Conservation (phyloP, 768 basidiomycete species). For the Russula ochroleuca region DNA sequence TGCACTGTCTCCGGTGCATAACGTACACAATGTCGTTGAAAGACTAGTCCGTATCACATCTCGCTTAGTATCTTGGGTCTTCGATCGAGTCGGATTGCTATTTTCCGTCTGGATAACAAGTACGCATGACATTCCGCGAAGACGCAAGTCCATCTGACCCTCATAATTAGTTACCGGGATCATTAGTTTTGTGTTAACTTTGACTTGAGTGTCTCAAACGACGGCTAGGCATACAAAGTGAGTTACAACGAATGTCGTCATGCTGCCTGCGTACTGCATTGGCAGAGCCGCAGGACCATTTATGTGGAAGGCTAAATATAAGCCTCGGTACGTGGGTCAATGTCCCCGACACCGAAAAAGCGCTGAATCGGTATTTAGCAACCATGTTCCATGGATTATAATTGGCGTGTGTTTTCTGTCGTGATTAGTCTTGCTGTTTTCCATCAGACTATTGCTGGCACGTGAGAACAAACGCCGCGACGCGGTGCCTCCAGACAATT, state of each 20-base stretch:
- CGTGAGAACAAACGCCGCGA: constrained; percentile 65
- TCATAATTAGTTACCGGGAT: too few relatives aligned
- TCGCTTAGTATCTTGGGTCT: constrained; percentile 50
- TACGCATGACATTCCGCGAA: constrained; percentile 29
- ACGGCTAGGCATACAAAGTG: constrained; percentile 72
- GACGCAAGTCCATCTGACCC: background rate
- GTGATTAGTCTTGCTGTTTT: constrained; percentile 47
- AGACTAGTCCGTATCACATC: background rate
- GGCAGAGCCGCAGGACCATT: constrained; percentile 46
- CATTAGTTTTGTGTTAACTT: too few relatives aligned
- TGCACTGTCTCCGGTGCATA: background rate
- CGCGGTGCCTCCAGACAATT: constrained; percentile 47
- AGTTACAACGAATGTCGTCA: constrained; percentile 66
- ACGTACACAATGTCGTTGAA: background rate
- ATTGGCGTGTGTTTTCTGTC: constrained; percentile 59
- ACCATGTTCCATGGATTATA: constrained; percentile 72
- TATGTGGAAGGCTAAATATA: constrained; percentile 70
- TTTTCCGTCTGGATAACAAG: constrained; percentile 54
- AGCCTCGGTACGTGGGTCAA: constrained; percentile 48
- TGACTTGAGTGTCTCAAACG: constrained; percentile 53
- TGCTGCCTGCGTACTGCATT: constrained; percentile 62
- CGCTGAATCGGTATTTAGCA: constrained; percentile 37
- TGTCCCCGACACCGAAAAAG: background rate
- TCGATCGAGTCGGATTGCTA: constrained; percentile 59
- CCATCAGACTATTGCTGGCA: constrained; percentile 50